These are phyloP conservation scores for Naganishia sp. DNA, from an alignment of 1,284 basidiomycete genomes.

Conservation along the genomic window DNA sequence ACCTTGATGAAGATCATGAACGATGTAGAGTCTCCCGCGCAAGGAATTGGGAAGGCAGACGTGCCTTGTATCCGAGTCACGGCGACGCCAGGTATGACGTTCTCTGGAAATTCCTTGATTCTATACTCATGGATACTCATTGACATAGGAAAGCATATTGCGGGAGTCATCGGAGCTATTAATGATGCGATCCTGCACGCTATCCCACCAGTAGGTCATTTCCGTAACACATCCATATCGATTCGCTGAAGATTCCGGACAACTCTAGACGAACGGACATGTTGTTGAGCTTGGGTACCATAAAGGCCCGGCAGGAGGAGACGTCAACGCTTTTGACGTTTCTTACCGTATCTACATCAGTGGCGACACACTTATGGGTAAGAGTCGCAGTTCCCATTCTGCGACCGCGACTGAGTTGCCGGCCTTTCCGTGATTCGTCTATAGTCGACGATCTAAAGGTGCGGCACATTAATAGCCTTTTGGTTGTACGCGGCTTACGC, in stretches of 20 bases:
- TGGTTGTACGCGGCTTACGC: neutral
- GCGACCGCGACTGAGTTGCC: neutral
- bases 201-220: constrained; percentile 34
- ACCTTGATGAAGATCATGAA: constrained; percentile 25
- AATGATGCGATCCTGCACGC: constrained; percentile 39
- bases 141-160: constrained; percentile 37
- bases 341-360: constrained; percentile 40
- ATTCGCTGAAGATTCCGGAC: neutral
- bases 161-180: constrained; percentile 36
- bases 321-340: constrained; percentile 17
- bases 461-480: too few species aligned
- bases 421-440: neutral
- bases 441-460: constrained; percentile 33
- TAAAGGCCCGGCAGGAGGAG: constrained; percentile 28
- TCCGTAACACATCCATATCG: neutral
- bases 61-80: constrained; percentile 33
- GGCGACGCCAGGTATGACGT: constrained; percentile 35
- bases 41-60: neutral
- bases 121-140: neutral
- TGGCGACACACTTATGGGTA: constrained; percentile 39
- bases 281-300: constrained; percentile 36
- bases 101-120: neutral
- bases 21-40: neutral
- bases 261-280: constrained; percentile 34
- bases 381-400: constrained; percentile 13